Evolutionary conservation across 805 yeast genomes (phyloP), one percentile per base, ranked within the genome.

Genomic region (Saccharomycopsis oosterbeekiorum): DNA sequence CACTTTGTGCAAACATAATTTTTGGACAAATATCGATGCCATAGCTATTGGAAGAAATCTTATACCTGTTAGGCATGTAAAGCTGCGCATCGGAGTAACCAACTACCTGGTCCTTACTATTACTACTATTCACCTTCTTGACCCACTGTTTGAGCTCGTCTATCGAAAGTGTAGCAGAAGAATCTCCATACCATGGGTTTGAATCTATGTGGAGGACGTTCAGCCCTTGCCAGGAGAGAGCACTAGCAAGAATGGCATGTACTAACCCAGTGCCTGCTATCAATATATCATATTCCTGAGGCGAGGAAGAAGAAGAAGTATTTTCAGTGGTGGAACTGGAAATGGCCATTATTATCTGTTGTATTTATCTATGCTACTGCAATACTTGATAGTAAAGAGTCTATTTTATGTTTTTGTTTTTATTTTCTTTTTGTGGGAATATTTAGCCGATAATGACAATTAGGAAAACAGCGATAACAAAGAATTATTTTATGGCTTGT

Each of bases 141-240:
- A 88, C 89, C 97, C 97, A 93, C 55, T 81, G 78, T 69, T 85
- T 85, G 64, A 91, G 73, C 73, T 94, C 97, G 66, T 90, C 96
- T 56, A 91, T 82, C 21, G 96, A 88, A 58, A 94, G 74, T 2
- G 97, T 88, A 5, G 97, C 91, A 57, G 86, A 80, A 41, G 86
- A 80, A 71, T 92, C 98, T 21, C 99, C 99, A 69, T 94, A 94
- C 70, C 89, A 86, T 36, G 83, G 79, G 69, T 91, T 87, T 53
- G 84, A 77, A 71, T 94, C 99, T 37, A 94, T 83, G 70, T 94
- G 99, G 54, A 94, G 76, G 9, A 94, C 97, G 65, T 81, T 84
- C n/a, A 94, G 84, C n/a, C 99, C 99, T 68, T 90, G 97, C 98
- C 99, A 94, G 12, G 97, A 87, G 56, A 94, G 78, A 0, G 97